Conservation (phyloP, 2,329 filamentous ascomycete genomes). For the Sordariomycetes sp. region DNA sequence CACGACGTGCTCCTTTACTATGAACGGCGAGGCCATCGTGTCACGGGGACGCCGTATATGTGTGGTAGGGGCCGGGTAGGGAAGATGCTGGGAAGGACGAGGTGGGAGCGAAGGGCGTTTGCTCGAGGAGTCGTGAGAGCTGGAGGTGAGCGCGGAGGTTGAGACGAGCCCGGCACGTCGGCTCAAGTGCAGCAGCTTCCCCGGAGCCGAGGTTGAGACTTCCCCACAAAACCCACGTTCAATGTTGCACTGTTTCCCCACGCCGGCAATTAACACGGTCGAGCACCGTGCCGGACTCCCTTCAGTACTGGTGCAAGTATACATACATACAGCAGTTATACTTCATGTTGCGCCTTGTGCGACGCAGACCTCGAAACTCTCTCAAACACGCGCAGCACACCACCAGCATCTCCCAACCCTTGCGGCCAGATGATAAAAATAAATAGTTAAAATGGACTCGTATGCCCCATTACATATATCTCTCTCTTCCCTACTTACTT, state of each 20-base stretch:
- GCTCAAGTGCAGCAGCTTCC: not conserved
- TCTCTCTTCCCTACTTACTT: not conserved
- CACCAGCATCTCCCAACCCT: too few species aligned
- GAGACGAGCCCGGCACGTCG: not conserved
- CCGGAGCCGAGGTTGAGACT: not conserved
- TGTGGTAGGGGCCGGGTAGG: not conserved
- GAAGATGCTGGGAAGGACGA: not conserved
- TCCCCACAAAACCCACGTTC: not conserved
- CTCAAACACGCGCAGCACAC: not conserved
- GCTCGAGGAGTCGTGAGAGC: not conserved
- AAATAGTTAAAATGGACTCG: too few species aligned
- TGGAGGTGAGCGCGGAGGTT: not conserved
- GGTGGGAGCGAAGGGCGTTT: not conserved
- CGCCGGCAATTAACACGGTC: not conserved
- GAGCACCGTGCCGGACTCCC: too few species aligned
- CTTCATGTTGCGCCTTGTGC: too few species aligned
- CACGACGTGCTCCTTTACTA: constrained; percentile 43
- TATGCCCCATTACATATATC: not conserved
- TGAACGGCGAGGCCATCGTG: constrained; percentile 1
- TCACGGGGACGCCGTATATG: not conserved
- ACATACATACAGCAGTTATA: too few species aligned
- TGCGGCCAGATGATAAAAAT: too few species aligned
- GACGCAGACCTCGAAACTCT: not conserved
- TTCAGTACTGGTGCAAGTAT: not conserved
- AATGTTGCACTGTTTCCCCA: not conserved